Evolutionary conservation across 768 basidiomycete genomes (phyloP).

Genomic region (Cyclocybe aegerita): DNA sequence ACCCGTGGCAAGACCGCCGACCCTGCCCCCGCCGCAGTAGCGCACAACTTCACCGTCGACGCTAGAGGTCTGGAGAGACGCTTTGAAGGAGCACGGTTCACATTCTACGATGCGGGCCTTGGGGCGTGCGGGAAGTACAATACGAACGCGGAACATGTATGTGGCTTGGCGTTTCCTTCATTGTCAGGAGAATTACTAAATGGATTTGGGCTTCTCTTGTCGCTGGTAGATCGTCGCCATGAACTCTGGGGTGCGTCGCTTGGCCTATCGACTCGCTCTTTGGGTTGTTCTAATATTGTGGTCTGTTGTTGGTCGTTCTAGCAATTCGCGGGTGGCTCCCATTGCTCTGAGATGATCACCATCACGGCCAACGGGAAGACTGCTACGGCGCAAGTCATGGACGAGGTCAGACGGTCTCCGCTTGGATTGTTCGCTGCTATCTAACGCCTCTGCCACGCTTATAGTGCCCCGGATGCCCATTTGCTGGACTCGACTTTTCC

Average conservation of each 20-base stretch:
- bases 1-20: background rate
- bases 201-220: background rate
- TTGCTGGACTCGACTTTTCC: slow-evolving; percentile 62
- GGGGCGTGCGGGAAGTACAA: slow-evolving; percentile 31
- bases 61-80: slow-evolving; percentile 35
- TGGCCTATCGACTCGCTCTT: background rate
- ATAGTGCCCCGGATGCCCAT: slow-evolving; percentile 45
- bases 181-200: background rate
- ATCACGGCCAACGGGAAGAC: slow-evolving; percentile 50
- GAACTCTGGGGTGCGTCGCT: slow-evolving; percentile 18
- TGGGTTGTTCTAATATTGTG: background rate
- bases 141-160: slow-evolving; percentile 20
- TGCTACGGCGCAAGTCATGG: slow-evolving; percentile 48
- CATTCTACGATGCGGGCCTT: slow-evolving; percentile 48
- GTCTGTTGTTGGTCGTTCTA: slow-evolving; percentile 1
- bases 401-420: slow-evolving; percentile 38
- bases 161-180: slow-evolving; percentile 15
- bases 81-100: slow-evolving; percentile 41
- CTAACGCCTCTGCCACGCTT: background rate
- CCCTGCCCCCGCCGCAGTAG: background rate
- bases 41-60: slow-evolving; percentile 12
- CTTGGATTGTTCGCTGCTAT: background rate
- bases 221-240: slow-evolving; percentile 22
- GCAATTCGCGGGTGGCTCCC: slow-evolving; percentile 24
- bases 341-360: slow-evolving; percentile 55